Percentiles rank a stretch among this genome's conserved stretches.
These are phyloP conservation scores for Myochromella boudieri DNA, from an alignment of 768 basidiomycete species.

Conservation along the genomic window DNA sequence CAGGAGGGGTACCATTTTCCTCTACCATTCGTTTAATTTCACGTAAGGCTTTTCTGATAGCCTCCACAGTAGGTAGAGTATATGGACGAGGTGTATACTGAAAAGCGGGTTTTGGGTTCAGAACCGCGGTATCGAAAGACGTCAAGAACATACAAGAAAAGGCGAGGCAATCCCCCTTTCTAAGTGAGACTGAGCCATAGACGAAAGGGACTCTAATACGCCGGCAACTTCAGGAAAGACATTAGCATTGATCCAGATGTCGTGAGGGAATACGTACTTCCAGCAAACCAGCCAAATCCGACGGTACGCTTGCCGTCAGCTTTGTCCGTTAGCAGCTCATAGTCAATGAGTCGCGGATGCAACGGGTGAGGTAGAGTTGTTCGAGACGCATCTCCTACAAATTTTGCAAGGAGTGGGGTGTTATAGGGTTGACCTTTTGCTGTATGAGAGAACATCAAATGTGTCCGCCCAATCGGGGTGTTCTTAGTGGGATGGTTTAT, in stretches of 20 bases:
- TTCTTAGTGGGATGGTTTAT: conserved; percentile 20
- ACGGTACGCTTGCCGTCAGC: conserved; percentile 70
- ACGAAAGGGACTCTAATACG: conserved; percentile 75
- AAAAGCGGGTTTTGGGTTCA: conserved; percentile 6
- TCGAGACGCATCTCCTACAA: conserved; percentile 34
- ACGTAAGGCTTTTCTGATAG: conserved; percentile 52
- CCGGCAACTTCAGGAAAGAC: conserved; percentile 65
- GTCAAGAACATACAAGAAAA: conserved; percentile 60
- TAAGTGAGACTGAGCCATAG: conserved; percentile 78
- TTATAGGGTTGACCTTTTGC: conserved; percentile 88
- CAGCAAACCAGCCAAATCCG: conserved; percentile 92
- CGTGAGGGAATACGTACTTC: conserved; percentile 49
- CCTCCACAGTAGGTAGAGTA: conserved; percentile 58
- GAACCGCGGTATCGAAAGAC: background rate
- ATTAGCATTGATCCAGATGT: conserved; percentile 2
- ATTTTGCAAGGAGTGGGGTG: conserved; percentile 70
- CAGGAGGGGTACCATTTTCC: conserved; percentile 55
- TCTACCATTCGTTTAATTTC: conserved; percentile 57
- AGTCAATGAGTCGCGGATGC: conserved; percentile 71
- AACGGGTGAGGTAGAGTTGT: conserved; percentile 5
- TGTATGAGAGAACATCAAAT: conserved; percentile 93
- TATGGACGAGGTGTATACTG: conserved; percentile 83
- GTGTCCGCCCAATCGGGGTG: conserved; percentile 47
- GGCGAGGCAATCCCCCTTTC: conserved; percentile 80
- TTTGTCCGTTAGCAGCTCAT: conserved; percentile 71